Conservation (phyloP, 495 filamentous ascomycete genomes). For the Hypoxylon crocopeplum region DNA sequence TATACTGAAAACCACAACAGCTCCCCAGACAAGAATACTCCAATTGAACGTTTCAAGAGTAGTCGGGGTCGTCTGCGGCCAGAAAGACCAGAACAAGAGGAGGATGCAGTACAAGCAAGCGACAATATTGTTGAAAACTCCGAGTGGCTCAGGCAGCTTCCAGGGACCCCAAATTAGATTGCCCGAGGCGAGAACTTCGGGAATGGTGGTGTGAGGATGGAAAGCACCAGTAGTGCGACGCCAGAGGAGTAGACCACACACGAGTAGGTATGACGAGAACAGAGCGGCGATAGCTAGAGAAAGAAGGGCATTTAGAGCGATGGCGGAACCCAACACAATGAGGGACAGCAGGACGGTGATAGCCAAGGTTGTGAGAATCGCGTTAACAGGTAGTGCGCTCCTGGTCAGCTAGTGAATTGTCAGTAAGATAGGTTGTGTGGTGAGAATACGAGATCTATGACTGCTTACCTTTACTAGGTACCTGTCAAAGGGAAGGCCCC, state of each 20-base stretch:
- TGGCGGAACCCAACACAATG: conserved; percentile 62
- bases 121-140: conserved; percentile 53
- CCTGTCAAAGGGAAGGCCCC: conserved; percentile 56
- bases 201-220: conserved; percentile 24
- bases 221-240: conserved; percentile 52
- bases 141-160: conserved; percentile 52
- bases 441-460: neutral
- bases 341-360: conserved; percentile 61
- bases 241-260: conserved; percentile 54
- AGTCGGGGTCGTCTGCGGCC: conserved; percentile 47
- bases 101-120: conserved; percentile 57
- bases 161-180: conserved; percentile 59
- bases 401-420: conserved; percentile 35
- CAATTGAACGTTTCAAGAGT: conserved; percentile 53
- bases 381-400: conserved; percentile 56
- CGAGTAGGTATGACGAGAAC: conserved; percentile 56
- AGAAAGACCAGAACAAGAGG: conserved; percentile 61
- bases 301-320: conserved; percentile 61
- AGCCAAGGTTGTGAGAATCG: conserved; percentile 52
- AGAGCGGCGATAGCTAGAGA: conserved; percentile 53
- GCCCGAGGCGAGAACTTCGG: conserved; percentile 40
- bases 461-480: conserved; percentile 51
- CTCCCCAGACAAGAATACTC: conserved; percentile 53
- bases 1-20: conserved; percentile 52
- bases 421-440: neutral